phyloP scores from a whole-genome alignment of 2,329 filamentous ascomycete genomes.

The Chaetomiaceae sp. region DNA sequence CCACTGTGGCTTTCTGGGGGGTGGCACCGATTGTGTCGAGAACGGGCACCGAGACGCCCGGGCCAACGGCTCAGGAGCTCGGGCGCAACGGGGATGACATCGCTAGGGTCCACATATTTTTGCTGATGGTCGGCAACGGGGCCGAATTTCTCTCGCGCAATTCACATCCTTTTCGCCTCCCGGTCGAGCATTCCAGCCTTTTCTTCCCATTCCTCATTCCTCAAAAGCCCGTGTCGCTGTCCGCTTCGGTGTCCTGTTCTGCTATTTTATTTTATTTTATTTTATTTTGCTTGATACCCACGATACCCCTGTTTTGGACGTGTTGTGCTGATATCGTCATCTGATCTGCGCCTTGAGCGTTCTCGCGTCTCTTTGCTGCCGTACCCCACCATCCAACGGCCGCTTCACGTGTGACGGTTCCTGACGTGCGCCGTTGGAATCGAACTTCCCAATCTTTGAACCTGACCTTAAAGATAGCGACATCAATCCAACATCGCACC shows the following conservation, averaged over 20 bases:
- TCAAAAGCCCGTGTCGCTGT: not conserved
- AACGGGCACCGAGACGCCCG: conserved; percentile 4
- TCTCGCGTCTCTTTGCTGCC: not conserved
- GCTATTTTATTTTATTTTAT: no score
- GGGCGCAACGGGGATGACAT: conserved; percentile 8
- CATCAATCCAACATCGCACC: not conserved
- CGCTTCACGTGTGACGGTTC: not conserved
- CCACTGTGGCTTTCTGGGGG: conserved; percentile 1
- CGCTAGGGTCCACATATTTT: conserved; percentile 6
- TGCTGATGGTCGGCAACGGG: not conserved
- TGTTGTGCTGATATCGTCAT: not conserved
- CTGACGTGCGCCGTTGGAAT: not conserved
- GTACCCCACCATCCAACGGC: conserved; percentile 3
- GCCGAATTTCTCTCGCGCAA: not conserved
- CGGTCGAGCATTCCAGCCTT: not conserved
- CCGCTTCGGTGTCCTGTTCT: no score
- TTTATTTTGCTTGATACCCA: not conserved
- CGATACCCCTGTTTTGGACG: not conserved
- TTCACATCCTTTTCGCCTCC: not conserved
- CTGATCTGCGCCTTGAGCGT: not conserved
- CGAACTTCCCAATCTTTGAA: not conserved
- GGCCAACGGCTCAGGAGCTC: conserved; percentile 8
- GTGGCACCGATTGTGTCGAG: not conserved
- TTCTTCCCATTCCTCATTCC: not conserved
- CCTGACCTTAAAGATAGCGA: not conserved